Evolutionary conservation across 345 rosid species (phyloP), one percentile per base, ranked within the genome.

Genomic region (Acer negundo): DNA sequence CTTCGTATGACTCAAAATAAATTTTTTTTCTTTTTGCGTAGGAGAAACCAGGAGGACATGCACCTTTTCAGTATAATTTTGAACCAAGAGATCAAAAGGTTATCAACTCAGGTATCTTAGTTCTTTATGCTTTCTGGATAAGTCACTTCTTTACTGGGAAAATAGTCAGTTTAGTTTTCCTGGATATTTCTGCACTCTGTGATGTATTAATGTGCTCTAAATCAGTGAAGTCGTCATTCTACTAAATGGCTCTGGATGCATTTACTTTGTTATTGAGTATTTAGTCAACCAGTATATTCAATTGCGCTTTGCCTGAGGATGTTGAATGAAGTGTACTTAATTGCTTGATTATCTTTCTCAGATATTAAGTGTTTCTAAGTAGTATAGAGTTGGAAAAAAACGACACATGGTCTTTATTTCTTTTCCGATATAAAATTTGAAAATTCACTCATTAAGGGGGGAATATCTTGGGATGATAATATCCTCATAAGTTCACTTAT

Each of bases 1-100:
- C 35, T 67, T 58, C 74, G 42, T 67, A 70, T 56, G 67, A 69
- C 28, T 6, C 58, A 31, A 35, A 62, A 56, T 58, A 59, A 62
- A 31, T 4, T 74, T 72, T 19, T 58, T 8, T 28, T 28, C 15
- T 10, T 26, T 72, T 3, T 81, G 62, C 67, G 72, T 78, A 91
- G 90, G 91, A 87, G 92, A 84, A 84, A 79, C 53, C 80, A 84
- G 0, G 92, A 91, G 79, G 94, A 91, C 75, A 64, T 84, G 74
- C 85, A 86, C 75, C 80, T 87, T 0, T 85, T 91, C 69, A 78
- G 84, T 9, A 84, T 84, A 69, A 87, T 89, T 75, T 69, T 91
- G 83, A 89, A 91, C 78, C 94, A 86, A 83, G 94, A 89, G 83
- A 87, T 91, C 85, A 81, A 82, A 85, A 85, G 85, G 80, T 82